A percentile compares a stretch with the other conserved stretches of the same genome.
Conservation (phyloP, 768 basidiomycete genomes). For the Dentipellis fragilis region DNA sequence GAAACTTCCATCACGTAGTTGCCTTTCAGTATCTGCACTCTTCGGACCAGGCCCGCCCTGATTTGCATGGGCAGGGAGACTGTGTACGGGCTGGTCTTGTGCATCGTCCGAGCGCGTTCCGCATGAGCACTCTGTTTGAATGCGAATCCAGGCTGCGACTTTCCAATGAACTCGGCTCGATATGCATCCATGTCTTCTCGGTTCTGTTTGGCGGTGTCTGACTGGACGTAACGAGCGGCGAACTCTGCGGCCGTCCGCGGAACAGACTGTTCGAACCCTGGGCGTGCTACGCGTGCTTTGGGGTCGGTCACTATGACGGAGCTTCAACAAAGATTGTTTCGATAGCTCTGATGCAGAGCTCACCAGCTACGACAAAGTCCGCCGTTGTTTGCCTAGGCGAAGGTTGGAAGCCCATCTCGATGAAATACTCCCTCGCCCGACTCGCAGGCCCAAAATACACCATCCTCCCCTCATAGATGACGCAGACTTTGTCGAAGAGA, state of each 20-base stretch:
- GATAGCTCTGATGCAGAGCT: background rate
- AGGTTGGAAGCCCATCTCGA: slow-evolving; percentile 43
- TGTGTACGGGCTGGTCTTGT: slow-evolving; percentile 27
- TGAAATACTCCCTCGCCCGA: slow-evolving; percentile 61
- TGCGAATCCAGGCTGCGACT: slow-evolving; percentile 27
- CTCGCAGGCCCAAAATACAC: slow-evolving; percentile 64
- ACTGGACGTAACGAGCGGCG: slow-evolving; percentile 24
- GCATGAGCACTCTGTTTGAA: slow-evolving; percentile 38
- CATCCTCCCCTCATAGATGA: slow-evolving; percentile 65
- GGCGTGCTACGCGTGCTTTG: slow-evolving; percentile 39
- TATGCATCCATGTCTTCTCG: slow-evolving; percentile 37
- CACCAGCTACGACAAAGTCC: slow-evolving; percentile 45
- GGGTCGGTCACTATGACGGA: slow-evolving; percentile 44
- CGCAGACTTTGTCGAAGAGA: slow-evolving; percentile 72
- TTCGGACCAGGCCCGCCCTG: slow-evolving; percentile 24
- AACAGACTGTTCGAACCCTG: slow-evolving; percentile 26
- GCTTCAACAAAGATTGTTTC: background rate
- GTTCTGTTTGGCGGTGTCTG: slow-evolving; percentile 32
- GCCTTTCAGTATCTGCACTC: slow-evolving; percentile 26
- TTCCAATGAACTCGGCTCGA: slow-evolving; percentile 31
- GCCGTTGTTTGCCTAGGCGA: slow-evolving; percentile 16
- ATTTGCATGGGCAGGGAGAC: slow-evolving; percentile 26
- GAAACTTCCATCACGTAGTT: slow-evolving; percentile 2
- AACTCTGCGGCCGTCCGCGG: slow-evolving; percentile 54
- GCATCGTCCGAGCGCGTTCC: slow-evolving; percentile 40